Evolutionary conservation across 2,329 filamentous ascomycete genomes (phyloP), one percentile per base, ranked within the genome.

Genomic region (Botryotinia convoluta): DNA sequence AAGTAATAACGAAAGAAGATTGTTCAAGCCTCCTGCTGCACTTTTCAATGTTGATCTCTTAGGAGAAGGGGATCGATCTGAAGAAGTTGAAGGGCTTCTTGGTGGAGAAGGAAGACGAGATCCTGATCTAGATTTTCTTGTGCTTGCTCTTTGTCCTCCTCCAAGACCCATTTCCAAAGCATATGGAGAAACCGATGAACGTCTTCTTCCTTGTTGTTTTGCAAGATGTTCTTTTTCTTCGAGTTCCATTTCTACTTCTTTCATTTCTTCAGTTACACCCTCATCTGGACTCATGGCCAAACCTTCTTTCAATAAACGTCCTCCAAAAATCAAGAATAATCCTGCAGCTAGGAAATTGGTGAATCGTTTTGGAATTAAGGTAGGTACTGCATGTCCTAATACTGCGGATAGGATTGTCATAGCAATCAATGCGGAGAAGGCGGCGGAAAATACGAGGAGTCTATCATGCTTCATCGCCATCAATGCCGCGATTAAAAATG

Each of bases 391-490:
- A 80, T 99, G 96, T 32, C 96, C 96, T 4, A 98, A 87, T 9
- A 98, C 87, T 14, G 96, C 96, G 1, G 96, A 98, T 26, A 99
- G 88, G 16, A 98, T 88, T 0, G 96, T 99, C 96, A 99, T 99
- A 81, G 93, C 89, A 74, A 97, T 89, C 63, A 99, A 87, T 16
- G 96, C 97, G 71, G 91, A 90, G 79, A 97, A 95, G n/a, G 96
- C 96, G 12, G 96, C 94, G 2, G 93, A 93, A 84, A 99, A 99
- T 75, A 99, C 96, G 20, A 98, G 88, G 76, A 97, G 85, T 70
- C 96, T 92, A 75, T 96, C 92, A 80, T 99, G 95, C 82, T 97
- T 96, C 96, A 99, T 99, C 20, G 96, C 96, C 96, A 99, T 99
- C 29, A 99, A 89, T 12, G 95, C 95, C 10, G 96, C 96, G 35